Evolutionary conservation across 257 asterid species (phyloP).

Genomic region (Petunia axillaris): DNA sequence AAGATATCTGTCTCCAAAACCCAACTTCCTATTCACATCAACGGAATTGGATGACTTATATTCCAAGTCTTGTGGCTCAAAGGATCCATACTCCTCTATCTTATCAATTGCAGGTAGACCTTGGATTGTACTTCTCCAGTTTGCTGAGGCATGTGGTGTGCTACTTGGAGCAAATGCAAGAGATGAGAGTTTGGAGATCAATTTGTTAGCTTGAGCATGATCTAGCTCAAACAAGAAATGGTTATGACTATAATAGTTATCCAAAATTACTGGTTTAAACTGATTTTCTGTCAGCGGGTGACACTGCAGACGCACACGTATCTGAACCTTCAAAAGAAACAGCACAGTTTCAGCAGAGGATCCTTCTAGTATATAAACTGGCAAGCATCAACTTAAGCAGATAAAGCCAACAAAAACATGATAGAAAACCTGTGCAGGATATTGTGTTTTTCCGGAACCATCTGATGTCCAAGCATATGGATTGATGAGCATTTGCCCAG

Average conservation of each 20-base stretch:
- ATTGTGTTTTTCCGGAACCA: constrained; percentile 68
- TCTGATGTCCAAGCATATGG: constrained; percentile 84
- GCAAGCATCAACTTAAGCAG: neutral
- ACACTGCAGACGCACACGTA: constrained; percentile 62
- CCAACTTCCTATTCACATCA: constrained; percentile 39
- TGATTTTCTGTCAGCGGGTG: constrained; percentile 56
- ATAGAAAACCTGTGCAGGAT: constrained; percentile 82
- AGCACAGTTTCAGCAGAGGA: constrained; percentile 18
- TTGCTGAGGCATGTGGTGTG: constrained; percentile 30
- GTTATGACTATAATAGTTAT: constrained; percentile 56
- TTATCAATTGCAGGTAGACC: constrained; percentile 34
- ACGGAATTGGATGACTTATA: constrained; percentile 37
- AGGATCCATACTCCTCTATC: constrained; percentile 39
- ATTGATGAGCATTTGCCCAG: constrained; percentile 70
- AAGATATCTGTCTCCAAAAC: constrained; percentile 29
- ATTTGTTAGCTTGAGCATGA: constrained; percentile 67
- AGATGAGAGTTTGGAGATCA: constrained; percentile 59
- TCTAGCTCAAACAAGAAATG: constrained; percentile 90
- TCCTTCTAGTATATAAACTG: neutral
- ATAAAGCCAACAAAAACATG: constrained; percentile 23
- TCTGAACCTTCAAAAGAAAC: constrained; percentile 63
- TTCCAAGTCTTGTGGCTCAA: constrained; percentile 33
- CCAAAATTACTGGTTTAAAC: constrained; percentile 66
- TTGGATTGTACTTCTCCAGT: constrained; percentile 22
- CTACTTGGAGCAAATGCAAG: constrained; percentile 50